These are phyloP conservation scores for Acanthamoeba healyi DNA, from an alignment of 208 protist genomes.

Conservation along the genomic window DNA sequence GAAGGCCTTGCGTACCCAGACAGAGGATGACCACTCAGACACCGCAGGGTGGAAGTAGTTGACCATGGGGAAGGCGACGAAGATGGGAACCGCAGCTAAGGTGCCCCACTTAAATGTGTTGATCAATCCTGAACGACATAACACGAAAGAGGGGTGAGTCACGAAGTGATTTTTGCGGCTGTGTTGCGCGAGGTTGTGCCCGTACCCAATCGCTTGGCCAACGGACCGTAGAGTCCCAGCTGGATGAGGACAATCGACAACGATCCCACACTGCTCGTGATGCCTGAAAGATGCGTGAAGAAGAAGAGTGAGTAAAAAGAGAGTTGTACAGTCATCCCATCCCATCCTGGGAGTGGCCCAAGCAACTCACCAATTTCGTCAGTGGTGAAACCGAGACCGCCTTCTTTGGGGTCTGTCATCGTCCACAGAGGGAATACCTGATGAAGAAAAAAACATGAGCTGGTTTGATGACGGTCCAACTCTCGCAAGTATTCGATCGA, in stretches of 20 bases:
- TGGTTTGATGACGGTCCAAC: too few species aligned
- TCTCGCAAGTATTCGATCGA: too few species aligned
- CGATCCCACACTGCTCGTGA: slow-evolving; percentile 4
- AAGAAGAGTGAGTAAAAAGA: too few species aligned
- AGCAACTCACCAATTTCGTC: neutral
- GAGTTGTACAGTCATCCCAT: neutral
- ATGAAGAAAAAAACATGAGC: neutral
- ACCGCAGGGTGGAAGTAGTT: slow-evolving; percentile 23
- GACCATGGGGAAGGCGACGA: neutral
- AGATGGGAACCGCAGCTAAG: neutral
- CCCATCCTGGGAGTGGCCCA: neutral
- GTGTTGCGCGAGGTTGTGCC: too few species aligned
- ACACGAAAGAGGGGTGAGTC: neutral
- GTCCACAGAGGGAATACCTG: slow-evolving; percentile 33
- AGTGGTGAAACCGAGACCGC: slow-evolving; percentile 5
- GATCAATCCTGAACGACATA: neutral
- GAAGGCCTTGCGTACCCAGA: neutral
- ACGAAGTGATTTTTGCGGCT: too few species aligned
- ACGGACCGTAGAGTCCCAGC: neutral
- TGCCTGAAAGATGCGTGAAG: neutral
- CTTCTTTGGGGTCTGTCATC: slow-evolving; percentile 18
- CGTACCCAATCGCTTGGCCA: neutral
- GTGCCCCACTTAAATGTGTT: slow-evolving; percentile 49
- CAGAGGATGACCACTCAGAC: neutral
- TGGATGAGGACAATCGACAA: slow-evolving; percentile 20